Base-by-base conservation (phyloP, 768 basidiomycete species). In the Lentinula aciculospora region DNA sequence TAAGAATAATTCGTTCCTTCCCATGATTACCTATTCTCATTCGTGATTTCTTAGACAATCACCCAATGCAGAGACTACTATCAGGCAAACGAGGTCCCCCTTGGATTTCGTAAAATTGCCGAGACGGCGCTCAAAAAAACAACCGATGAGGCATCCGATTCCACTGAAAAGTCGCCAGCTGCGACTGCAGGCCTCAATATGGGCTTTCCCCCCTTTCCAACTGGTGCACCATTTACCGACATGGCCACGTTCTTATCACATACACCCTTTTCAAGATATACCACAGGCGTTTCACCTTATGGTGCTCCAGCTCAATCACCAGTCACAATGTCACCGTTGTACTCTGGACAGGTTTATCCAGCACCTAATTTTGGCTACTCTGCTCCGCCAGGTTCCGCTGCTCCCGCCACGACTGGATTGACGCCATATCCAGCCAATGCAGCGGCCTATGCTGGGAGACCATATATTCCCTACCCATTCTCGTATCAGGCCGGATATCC, bases 11-110 rank as follows among this genome's bases (percentile, higher is more conserved):
- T 13, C 19, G 27, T 48, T n/a, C n/a, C 21, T n/a, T n/a, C n/a
- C 37, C 21, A 9, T 50, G 4, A 39, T 42, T 31, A 10, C 23
- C 37, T 57, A 23, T 32, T 19, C 42, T 25, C n/a, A 51, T 57
- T 17, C 29, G 15, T 58, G 28, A 39, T 34, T 44, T 36, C 29
- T 39, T 46, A 59, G 48, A 60, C 64, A 47, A 40, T 47, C 12
- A 44, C 47, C 5, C 83, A 84, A 74, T 80, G 83, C 49, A 76
- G 70, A 61, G 74, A 77, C 59, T 85, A 75, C 64, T 83, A 80
- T 67, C 76, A 72, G 61, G 66, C 70, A 40, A 75, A 83, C 60
- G 60, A 68, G 28, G 71, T 62, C 10, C 72, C 74, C 25, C 68
- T 81, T 48, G 69, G 75, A 54, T 67, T 82, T 9, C 74, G 69